Conservation (phyloP, 352 stramenopile genomes). For the Globisporangium carolinianum region DNA sequence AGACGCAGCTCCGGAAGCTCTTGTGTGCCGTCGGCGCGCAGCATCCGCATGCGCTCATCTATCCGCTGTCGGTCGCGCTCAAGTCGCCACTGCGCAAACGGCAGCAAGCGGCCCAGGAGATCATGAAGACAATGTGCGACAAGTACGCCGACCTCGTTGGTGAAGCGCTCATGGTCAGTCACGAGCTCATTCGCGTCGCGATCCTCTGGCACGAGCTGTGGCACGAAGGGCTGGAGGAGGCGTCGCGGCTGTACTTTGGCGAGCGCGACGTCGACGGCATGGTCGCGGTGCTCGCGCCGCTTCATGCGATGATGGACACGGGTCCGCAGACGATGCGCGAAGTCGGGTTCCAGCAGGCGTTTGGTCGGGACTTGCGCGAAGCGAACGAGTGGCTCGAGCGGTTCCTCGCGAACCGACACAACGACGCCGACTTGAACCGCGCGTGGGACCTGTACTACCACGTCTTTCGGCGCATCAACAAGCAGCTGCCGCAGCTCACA, state of each 20-base stretch:
- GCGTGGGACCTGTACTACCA: slow-evolving; percentile 98
- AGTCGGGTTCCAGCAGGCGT: slow-evolving; percentile 82
- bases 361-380: slow-evolving; percentile 89
- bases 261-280: slow-evolving; percentile 96
- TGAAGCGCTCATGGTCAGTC: slow-evolving; percentile 91
- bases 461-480: slow-evolving; percentile 92
- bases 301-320: slow-evolving; percentile 92
- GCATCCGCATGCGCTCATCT: slow-evolving; percentile 98
- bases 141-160: slow-evolving; percentile 94
- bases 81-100: slow-evolving; percentile 90
- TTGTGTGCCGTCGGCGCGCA: slow-evolving; percentile 87
- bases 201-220: slow-evolving; percentile 99
- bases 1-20: slow-evolving; percentile 83
- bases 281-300: slow-evolving; percentile 89
- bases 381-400: slow-evolving; percentile 68
- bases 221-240: slow-evolving; percentile 97
- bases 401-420: slow-evolving; percentile 48
- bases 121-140: slow-evolving; percentile 93
- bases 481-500: slow-evolving; percentile 90
- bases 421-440: slow-evolving; percentile 88
- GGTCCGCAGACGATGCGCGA: slow-evolving; percentile 75
- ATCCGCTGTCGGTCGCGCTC: slow-evolving; percentile 94
- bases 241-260: slow-evolving; percentile 94
- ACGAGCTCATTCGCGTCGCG: slow-evolving; percentile 97
- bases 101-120: slow-evolving; percentile 89